Base-by-base conservation (phyloP, 768 basidiomycete species). In the Suillus discolor region DNA sequence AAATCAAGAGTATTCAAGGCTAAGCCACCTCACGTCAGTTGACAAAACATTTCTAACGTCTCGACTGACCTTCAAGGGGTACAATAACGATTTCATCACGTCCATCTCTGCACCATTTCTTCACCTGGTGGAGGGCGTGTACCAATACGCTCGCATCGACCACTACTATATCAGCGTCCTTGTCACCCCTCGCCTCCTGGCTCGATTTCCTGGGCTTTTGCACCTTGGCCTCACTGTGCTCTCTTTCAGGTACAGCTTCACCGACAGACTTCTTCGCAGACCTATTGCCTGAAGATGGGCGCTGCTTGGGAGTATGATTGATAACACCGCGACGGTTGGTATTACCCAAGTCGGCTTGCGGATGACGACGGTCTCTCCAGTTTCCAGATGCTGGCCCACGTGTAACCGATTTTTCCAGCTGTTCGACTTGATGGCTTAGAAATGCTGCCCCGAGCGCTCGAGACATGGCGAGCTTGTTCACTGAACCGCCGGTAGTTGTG, bases 1-100 rank as follows among this genome's bases (percentile, higher is more conserved):
- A 96, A 80, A 73, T 97, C 96, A 3, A 97, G 84, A 0, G 95
- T 96, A 72, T 95, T 96, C 34, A 97, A 83, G 11, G 91, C 95
- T 97, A 74, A 31, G 61, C 28, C 31, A 51, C 31, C 39, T 39
- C 54, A 18, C 28, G 39, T 69, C 67, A 71, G 71, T 42, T 59
- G 6, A 59, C 61, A 65, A 62, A 13, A 34, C 8, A 31, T 23
- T 20, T 20, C 42, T 31, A 45, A 49, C 34, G 45, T 2, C 8
- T 42, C 28, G 2, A 80, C 84, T 61, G 67, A 95, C 95, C 94
- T 86, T 97, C 95, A 34, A 96, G 86, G 7, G 96, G 95, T 54
- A 95, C 81, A 57, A 97, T 87, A 60, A 97, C 71, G 39, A 94
- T 78, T 76, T 96, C 94, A 67, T 89, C 81, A 36, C 92, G 83